Evolutionary conservation across 2,329 filamentous ascomycete genomes (phyloP).

Genomic region (Boeremia exigua): DNA sequence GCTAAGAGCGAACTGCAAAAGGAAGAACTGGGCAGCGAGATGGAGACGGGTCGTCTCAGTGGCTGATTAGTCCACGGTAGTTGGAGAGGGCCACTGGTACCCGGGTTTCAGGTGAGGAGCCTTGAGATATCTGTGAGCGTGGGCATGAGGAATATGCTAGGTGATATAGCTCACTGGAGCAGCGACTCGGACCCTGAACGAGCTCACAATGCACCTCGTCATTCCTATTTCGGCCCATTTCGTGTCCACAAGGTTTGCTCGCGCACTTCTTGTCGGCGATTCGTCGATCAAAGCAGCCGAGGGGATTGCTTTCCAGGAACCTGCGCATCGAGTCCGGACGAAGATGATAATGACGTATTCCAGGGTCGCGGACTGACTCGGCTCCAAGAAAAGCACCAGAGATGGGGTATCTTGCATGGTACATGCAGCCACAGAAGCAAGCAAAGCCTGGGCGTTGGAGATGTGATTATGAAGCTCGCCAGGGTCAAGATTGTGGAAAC

Average conservation of each 20-base stretch:
- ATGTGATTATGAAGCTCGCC: slow-evolving; percentile 7
- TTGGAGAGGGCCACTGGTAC: background rate
- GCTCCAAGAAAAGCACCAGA: background rate
- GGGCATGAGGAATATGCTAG: slow-evolving; percentile 14
- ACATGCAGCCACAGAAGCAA: slow-evolving; percentile 21
- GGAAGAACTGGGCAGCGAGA: no score
- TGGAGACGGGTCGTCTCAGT: no score
- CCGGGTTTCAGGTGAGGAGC: background rate
- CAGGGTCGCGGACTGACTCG: background rate
- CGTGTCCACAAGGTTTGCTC: slow-evolving; percentile 5
- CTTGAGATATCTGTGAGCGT: slow-evolving; percentile 6
- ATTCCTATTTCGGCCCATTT: slow-evolving; percentile 22
- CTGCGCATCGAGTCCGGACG: slow-evolving; percentile 24
- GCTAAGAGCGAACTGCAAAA: background rate
- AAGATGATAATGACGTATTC: slow-evolving; percentile 38
- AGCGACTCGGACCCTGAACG: slow-evolving; percentile 19
- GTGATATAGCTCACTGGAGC: slow-evolving; percentile 26
- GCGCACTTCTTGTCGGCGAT: slow-evolving; percentile 14
- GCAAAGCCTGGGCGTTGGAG: slow-evolving; percentile 19
- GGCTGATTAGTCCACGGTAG: no score
- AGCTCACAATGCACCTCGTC: slow-evolving; percentile 15
- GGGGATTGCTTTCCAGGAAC: slow-evolving; percentile 15
- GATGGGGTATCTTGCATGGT: slow-evolving; percentile 7
- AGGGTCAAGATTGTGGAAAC: slow-evolving; percentile 15
- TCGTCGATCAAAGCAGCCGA: slow-evolving; percentile 38